Evolutionary conservation across 129 eudicot genomes (phyloP), one percentile per base, ranked within the genome.

Genomic region (Pittosporum tobira): DNA sequence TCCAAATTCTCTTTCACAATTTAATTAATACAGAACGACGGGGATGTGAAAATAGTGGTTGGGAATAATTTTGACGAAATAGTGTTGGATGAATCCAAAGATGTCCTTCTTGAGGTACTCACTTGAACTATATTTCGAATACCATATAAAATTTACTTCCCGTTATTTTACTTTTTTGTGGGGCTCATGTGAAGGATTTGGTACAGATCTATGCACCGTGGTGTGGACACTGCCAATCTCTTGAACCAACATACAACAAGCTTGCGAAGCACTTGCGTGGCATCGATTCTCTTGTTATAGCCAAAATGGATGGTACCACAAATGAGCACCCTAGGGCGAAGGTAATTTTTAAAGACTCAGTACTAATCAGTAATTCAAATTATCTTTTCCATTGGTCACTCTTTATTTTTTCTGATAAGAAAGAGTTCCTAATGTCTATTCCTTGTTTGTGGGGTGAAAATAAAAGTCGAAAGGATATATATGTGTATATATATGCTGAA

Each of bases 221-320:
- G 94, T 87, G 96, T 31, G 96, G 96, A 18, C 96, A 87, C 69
- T 87, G 94, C 68, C 96, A 83, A 83, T 67, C 96, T 67, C 79
- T 87, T 29, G 96, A 87, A 67, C 94, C 96, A 61, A 83, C 88
- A 47, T 87, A 80, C 81, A 87, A 72, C 81, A 87, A 87, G 62
- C 96, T 87, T 42, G 96, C 88, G 34, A 87, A 77, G 61, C 96
- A 87, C 81, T 78, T 87, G 54, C 80, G 78, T 1, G 70, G 79
- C 30, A 24, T 87, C 29, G 84, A 87, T 46, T 83, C 96, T 23
- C 80, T 87, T 25, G 75, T 83, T 22, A 74, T 87, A 26, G 94
- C 88, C 47, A 87, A 87, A 68, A 87, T 87, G 96, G 96, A 87
- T 24, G 96, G 94, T 46, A 87, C 77, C 70, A 77, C 88, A 64